These are phyloP conservation scores for Spergularia marina DNA, from an alignment of 148 eudicot species.

Conservation along the genomic window DNA sequence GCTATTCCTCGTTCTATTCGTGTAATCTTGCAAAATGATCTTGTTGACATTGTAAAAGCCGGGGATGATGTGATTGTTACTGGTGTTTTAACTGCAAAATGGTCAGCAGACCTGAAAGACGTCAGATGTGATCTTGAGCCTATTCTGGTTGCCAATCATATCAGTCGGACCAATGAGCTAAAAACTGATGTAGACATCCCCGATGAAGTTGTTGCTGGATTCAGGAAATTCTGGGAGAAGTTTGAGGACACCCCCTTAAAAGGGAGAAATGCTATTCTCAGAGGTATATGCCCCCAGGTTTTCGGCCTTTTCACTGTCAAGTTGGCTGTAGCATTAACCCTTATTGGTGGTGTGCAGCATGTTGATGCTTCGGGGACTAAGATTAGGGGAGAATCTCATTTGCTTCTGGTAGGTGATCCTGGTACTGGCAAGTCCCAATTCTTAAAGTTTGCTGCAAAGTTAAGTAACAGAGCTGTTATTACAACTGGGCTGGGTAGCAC, in stretches of 20 bases:
- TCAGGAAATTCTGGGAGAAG: slow-evolving; percentile 69
- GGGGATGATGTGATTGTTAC: slow-evolving; percentile 91
- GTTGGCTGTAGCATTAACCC: slow-evolving; percentile 90
- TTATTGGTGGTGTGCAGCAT: slow-evolving; percentile 96
- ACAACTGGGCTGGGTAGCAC: slow-evolving; percentile 96
- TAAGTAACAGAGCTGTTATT: slow-evolving; percentile 88
- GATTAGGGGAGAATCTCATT: slow-evolving; percentile 94
- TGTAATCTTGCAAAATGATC: slow-evolving; percentile 84
- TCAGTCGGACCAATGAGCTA: slow-evolving; percentile 74
- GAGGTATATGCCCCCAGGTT: slow-evolving; percentile 83
- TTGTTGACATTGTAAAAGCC: slow-evolving; percentile 92
- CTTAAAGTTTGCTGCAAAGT: slow-evolving; percentile 79
- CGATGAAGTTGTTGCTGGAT: slow-evolving; percentile 44
- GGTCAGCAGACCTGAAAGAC: slow-evolving; percentile 87
- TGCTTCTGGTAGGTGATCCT: slow-evolving; percentile 96
- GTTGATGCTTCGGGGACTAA: slow-evolving; percentile 95
- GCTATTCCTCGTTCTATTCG: slow-evolving; percentile 94
- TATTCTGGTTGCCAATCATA: slow-evolving; percentile 72
- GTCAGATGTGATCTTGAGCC: slow-evolving; percentile 97
- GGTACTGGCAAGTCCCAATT: slow-evolving; percentile 96
- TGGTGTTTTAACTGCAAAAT: slow-evolving; percentile 84
- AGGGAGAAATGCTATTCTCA: slow-evolving; percentile 87
- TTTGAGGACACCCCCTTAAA: slow-evolving; percentile 67
- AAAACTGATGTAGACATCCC: slow-evolving; percentile 81
- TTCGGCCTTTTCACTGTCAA: slow-evolving; percentile 96